Conservation (phyloP, 164 flowering plant species). For the Magnolia sinica region DNA sequence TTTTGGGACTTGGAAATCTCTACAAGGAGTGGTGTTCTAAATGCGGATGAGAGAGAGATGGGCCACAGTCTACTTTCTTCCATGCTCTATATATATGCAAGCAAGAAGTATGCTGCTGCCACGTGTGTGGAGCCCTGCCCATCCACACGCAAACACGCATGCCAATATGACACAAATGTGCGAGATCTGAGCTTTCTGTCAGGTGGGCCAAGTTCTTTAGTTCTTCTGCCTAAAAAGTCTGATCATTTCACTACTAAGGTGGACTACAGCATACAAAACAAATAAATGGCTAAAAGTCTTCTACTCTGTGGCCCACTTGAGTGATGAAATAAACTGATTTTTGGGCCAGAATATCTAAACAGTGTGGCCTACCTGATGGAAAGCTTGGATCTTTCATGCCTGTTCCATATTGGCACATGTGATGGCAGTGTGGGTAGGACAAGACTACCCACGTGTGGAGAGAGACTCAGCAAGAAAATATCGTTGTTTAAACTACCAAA, state of each 20-base stretch:
- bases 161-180: not conserved
- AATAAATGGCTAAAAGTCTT: too few relatives aligned
- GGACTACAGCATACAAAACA: not conserved
- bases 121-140: not conserved
- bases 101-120: not conserved
- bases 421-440: too few relatives aligned
- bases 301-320: too few relatives aligned
- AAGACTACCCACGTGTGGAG: too few relatives aligned
- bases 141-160: not conserved
- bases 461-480: too few relatives aligned
- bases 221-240: not conserved
- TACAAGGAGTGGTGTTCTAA: slow-evolving; percentile 9
- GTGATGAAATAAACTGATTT: too few relatives aligned
- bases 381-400: too few relatives aligned
- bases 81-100: not conserved
- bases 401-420: too few relatives aligned
- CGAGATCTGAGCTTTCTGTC: not conserved
- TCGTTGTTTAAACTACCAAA: too few relatives aligned
- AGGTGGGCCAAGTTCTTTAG: not conserved
- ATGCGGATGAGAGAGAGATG: not conserved
- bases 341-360: too few relatives aligned
- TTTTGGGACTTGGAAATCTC: not conserved
- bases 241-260: not conserved
- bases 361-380: too few relatives aligned
- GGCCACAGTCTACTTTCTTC: not conserved